Percentiles rank a stretch among this genome's conserved stretches.
Conservation (phyloP, 1,284 basidiomycete genomes). For the Ganoderma sinense region DNA sequence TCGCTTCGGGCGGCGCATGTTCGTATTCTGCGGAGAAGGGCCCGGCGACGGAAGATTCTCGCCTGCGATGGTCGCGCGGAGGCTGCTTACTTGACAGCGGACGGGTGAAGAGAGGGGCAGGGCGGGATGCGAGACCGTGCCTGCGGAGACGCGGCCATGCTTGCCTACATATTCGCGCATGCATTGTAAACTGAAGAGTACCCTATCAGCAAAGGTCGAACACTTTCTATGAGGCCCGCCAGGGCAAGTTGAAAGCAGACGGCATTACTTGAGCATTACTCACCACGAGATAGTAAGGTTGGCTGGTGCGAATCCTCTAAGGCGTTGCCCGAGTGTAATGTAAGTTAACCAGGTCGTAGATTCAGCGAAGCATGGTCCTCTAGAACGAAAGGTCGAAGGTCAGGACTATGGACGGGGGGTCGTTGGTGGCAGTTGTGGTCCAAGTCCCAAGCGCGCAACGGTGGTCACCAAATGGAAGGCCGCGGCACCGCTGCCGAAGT, state of each 20-base stretch:
- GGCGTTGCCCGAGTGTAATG: not conserved
- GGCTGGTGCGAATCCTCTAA: not conserved
- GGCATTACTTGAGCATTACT: not conserved
- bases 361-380: not conserved
- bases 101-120: conserved; percentile 2
- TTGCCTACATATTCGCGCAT: conserved; percentile 15
- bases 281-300: not conserved
- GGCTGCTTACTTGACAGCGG: conserved; percentile 8
- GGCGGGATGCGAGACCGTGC: conserved; percentile 9
- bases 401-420: not conserved
- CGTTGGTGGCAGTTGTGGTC: not conserved
- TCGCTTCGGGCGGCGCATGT: conserved; percentile 10
- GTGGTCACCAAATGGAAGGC: no score
- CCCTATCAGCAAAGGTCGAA: not conserved
- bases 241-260: not conserved
- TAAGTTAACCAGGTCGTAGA: not conserved
- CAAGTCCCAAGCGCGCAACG: not conserved
- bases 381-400: not conserved
- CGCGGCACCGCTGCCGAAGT: no score
- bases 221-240: not conserved
- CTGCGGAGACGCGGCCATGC: conserved; percentile 18
- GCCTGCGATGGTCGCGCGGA: conserved; percentile 5
- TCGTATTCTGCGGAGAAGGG: not conserved
- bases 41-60: not conserved
- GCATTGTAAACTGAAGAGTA: conserved; percentile 4